Base-by-base conservation (phyloP, 805 yeast species). In the Pichia heedii region DNA sequence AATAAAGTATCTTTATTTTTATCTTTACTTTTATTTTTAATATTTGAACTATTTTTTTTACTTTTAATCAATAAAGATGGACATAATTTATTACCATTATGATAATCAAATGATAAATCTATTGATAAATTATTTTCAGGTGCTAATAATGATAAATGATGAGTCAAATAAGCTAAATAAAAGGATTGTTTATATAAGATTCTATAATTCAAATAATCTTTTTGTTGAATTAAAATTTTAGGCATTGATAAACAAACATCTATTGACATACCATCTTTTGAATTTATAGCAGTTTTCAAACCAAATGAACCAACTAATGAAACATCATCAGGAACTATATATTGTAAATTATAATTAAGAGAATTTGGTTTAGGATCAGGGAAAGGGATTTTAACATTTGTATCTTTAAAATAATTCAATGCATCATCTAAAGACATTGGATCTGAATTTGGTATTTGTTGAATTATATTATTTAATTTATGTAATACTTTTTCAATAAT, bases 161-260 rank as follows among this genome's bases (percentile, higher is more conserved):
- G 79, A 1, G 94, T 82, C 45, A 93, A 56, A 56, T 78, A 82
- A 1, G 96, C 90, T 44, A 88, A 53, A 56, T 88, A 93, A 52
- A 85, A 90, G 9, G 96, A 79, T 52, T 96, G 74, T 63, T 93
- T 93, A 66, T 90, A 88, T 44, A 87, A 67, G 33, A 93, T 90
- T 58, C 97, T 73, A 66, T 84, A 87, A 65, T 93, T 93, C 54
- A 90, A 68, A 56, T 81, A 86, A 61, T 93, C 98, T 65, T 93
- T 93, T 41, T 81, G 79, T 55, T 83, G 88, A 57, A 93, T 83
- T 39, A 84, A 59, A 22, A 66, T 63, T 41, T 67, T 63, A 6
- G 97, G 96, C 89, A 93, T 90, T 4, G 85, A 79, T 34, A 90
- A 69, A 27, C 84, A 71, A 24, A 93, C 73, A 60, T 93, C 98